Percentiles rank a stretch among this genome's conserved stretches.
Conservation (phyloP, 78 protist species). For the Isochrysis galbana region DNA sequence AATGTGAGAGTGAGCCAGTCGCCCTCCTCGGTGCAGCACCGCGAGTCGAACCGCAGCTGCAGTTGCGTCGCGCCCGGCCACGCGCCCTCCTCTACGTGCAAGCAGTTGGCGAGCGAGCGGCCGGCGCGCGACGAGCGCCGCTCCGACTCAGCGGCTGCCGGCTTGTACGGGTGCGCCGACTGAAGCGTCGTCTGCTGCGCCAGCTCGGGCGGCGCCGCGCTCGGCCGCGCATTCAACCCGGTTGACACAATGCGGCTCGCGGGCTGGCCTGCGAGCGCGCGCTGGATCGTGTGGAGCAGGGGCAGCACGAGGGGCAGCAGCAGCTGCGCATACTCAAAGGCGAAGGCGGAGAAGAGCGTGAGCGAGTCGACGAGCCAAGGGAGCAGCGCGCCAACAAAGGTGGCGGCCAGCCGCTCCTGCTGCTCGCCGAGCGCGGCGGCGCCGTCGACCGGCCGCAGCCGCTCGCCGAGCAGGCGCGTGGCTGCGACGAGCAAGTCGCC, state of each 20-base stretch:
- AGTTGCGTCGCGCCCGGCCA: conserved; percentile 16
- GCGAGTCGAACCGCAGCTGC: background rate
- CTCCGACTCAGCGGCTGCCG: too few species aligned
- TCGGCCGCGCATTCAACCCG: background rate
- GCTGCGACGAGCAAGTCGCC: background rate
- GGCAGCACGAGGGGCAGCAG: conserved; percentile 11
- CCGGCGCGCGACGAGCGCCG: background rate
- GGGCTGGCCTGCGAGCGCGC: background rate
- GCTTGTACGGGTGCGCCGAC: conserved; percentile 20
- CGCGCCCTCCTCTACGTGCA: background rate
- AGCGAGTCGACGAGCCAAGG: conserved; percentile 25
- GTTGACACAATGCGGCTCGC: background rate
- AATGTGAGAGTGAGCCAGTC: conserved; percentile 12
- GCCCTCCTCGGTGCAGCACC: conserved; percentile 18
- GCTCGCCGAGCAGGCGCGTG: background rate
- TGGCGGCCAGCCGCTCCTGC: background rate
- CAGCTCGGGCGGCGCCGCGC: background rate
- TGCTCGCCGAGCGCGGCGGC: background rate
- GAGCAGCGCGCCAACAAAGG: background rate
- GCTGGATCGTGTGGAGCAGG: background rate
- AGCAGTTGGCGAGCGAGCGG: background rate
- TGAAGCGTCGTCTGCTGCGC: background rate
- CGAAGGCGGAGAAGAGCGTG: background rate
- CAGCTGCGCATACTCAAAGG: background rate
- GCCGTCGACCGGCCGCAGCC: background rate